phyloP scores from a whole-genome alignment of 495 filamentous ascomycete genomes.

The Penicillium verhagenii region DNA sequence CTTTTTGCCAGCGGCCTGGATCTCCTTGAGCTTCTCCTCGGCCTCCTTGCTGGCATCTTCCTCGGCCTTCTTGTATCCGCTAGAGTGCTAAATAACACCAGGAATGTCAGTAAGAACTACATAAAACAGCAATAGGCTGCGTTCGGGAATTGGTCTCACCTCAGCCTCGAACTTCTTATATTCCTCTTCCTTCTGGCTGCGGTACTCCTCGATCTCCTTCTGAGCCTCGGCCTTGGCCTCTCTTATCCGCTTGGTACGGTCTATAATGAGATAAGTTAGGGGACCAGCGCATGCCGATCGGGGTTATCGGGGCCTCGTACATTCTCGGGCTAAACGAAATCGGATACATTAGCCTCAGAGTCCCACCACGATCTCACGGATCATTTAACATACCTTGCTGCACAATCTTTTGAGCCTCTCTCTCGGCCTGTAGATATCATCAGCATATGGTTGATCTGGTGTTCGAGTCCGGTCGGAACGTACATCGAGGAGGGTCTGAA shows the following conservation, averaged over 20 bases:
- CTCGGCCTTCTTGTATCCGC: conserved; percentile 84
- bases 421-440: conserved; percentile 70
- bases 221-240: conserved; percentile 94
- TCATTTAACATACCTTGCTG: conserved; percentile 66
- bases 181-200: conserved; percentile 84
- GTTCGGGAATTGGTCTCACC: conserved; percentile 48
- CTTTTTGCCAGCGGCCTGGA: conserved; percentile 74
- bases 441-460: conserved; percentile 23
- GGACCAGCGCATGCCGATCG: conserved; percentile 9
- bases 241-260: conserved; percentile 94
- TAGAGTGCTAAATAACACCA: conserved; percentile 62
- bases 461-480: conserved; percentile 28
- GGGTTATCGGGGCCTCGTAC: conserved; percentile 40
- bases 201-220: conserved; percentile 97
- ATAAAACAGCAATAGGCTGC: neutral
- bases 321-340: conserved; percentile 63
- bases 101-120: neutral
- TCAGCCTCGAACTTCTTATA: conserved; percentile 93
- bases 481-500: conserved; percentile 98
- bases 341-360: neutral
- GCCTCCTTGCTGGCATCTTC: conserved; percentile 82
- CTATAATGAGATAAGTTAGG: conserved; percentile 44
- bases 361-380: neutral
- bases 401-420: conserved; percentile 98
- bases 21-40: conserved; percentile 76